Evolutionary conservation across 371 early-diverging fungal genomes (phyloP), one percentile per base, ranked within the genome.

Genomic region (Syncephalastrum racemosum): DNA sequence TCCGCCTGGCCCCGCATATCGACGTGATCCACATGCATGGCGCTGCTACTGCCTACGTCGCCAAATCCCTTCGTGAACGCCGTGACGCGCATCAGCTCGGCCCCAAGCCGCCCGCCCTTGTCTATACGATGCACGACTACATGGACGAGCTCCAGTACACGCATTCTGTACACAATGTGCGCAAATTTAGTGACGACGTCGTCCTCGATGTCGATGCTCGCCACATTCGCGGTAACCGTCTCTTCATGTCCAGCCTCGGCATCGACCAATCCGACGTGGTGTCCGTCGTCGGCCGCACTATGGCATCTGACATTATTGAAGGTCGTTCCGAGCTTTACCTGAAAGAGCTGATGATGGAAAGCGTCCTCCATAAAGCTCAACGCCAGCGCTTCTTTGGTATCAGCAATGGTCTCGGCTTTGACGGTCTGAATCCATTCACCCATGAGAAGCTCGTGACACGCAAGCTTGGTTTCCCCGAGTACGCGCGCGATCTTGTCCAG

Each of bases 121-220:
- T 87, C 10, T 87, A 87, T 56, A 87, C 87, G 1, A 66, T 87
- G 67, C 85, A 87, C 49, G 84, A 87, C 58, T 83, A 85, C 53
- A 46, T 76, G 41, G 84, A 84, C 46, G 87, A 87, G 48, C 60
- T 84, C 6, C 80, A 79, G 45, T 84, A 85, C 53, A 77, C 81
- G 1, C 78, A 84, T 50, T 70, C 74, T 8, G 45, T 81, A 8
- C 59, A 46, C n/a, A 85, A 80, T 27, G 73, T 83, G 1, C 60
- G 69, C 45, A 81, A 78, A 39, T 87, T 87, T 40, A 58, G 75
- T 40, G 73, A 74, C 41, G 36, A 59, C 19, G 31, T 18, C 16
- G 48, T 53, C 7, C 14, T 19, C 2, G 50, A 63, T 20, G 50
- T 54, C 18, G 24, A 31, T 5, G 14, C 20, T 5, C 50, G 56